phyloP scores from a whole-genome alignment of 192 early-diverging fungal species.

The Backusella australiensis region DNA sequence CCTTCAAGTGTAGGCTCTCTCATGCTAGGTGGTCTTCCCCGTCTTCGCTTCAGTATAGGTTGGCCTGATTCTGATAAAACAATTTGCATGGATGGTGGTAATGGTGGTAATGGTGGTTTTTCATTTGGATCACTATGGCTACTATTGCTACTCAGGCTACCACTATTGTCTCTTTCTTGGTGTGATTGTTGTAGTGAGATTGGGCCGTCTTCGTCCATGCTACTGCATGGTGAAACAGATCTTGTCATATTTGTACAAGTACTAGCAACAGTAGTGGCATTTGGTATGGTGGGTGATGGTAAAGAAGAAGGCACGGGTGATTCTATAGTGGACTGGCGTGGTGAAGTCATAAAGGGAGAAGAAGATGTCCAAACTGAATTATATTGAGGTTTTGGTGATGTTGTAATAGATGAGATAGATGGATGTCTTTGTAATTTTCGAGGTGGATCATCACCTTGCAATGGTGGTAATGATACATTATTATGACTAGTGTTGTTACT shows the following conservation, averaged over 20 bases:
- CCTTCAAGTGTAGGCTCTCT: constrained; percentile 23
- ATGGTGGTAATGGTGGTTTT: not conserved
- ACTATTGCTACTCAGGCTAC: not conserved
- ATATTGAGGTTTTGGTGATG: constrained; percentile 8
- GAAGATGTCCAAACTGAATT: constrained; percentile 1
- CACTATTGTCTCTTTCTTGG: not conserved
- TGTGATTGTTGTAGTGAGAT: not conserved
- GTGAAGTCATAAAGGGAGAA: not conserved
- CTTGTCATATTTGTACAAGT: not conserved
- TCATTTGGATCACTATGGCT: not conserved
- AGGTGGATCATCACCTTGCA: constrained; percentile 33
- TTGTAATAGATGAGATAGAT: constrained; percentile 11
- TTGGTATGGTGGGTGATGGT: not conserved
- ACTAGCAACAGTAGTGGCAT: not conserved
- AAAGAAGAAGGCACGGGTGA: not conserved
- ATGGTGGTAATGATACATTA: constrained; percentile 12
- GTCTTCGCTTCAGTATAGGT: constrained; percentile 21
- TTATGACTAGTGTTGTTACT: not conserved
- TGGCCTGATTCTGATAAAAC: constrained; percentile 17
- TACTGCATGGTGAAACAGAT: constrained; percentile 1
- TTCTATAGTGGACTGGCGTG: not conserved
- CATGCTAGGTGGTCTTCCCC: constrained; percentile 25
- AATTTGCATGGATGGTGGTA: constrained; percentile 17
- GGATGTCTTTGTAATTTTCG: constrained; percentile 10
- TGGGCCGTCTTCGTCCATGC: not conserved